Base-by-base conservation (phyloP, 331 rosid genomes). In the Erythrophleum ivorense region DNA sequence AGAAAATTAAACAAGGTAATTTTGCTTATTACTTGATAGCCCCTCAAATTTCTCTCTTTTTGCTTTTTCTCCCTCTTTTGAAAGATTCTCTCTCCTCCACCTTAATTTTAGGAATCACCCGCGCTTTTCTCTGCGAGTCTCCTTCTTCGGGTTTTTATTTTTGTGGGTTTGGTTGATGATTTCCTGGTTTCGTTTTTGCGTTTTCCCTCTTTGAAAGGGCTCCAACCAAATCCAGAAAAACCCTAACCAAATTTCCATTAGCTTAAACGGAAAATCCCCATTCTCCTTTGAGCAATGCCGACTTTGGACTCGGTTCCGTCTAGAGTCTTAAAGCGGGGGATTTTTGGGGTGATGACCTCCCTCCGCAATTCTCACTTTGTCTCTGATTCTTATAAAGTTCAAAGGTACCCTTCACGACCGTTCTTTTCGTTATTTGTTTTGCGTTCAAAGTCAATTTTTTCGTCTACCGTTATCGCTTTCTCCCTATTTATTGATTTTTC, bases 391-490 rank as follows among this genome's bases (percentile, higher is more conserved):
- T 78, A 0, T 55, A 31, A 29, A 29, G 34, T 43, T 43, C 5
- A 55, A 34, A 71, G 72, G 65, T 80, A 63, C 5, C 3, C 5
- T 75, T 77, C 74, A 48, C 29, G 62, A 79, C 24, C 50, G 24
- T 68, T 33, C 34, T 36, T 38, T 75, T 58, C 9, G 7, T 64
- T 55, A 9, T 75, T 54, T 52, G 7, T 29, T 78, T 68, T 18
- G 8, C 46, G 8, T 87, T 67, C 65, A 50, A 79, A 66, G 88
- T 84, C 88, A 78, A 80, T 36, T 15, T 81, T 78, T 83, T 48
- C 81, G 81, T 65, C 87, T 57, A 45, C 29, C 6, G 45, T 46
- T 38, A n/a, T 31, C 24, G n/a, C 55, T 33, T 19, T 4, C 19
- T 16, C 33, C 31, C 50, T 31, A 2, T 46, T 87, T 5, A 16